Evolutionary conservation across 139 green algal species (phyloP), one percentile per base, ranked within the genome.

Genomic region (Eudorina sp.): DNA sequence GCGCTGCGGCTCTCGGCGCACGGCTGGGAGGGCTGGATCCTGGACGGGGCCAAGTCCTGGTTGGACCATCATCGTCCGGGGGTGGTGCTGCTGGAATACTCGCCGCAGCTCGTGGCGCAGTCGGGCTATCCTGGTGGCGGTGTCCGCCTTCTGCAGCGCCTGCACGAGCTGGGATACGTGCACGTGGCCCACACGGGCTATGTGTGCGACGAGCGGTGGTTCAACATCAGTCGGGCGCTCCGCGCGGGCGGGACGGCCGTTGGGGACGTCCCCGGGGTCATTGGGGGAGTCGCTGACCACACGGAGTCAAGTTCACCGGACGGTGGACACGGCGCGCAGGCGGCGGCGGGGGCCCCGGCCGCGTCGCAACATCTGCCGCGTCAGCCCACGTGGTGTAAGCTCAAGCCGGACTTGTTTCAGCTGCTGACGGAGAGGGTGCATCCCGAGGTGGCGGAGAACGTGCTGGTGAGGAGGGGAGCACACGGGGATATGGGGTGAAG

Each of bases 331-430:
- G 34, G 62, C 41, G n/a, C 21, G 62, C 34, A 16, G 66, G 4
- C 1, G 2, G 43, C 6, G 69, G 36, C 27, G 53, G 11, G 4
- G 51, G 38, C 4, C 45, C 8, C 51, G 45, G 21, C 16, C 18
- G 45, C 21, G 48, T 8, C 41, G 53, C 84, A 79, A 53, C 53
- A 46, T 46, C 68, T 64, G 7, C 80, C 96, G 45, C 90, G 88
- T 60, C 94, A 95, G 87, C 95, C 96, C 29, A 97, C 94, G 0
- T 98, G 96, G 96, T 98, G 96, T 90, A 95, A 92, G 60, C 88
- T 98, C 41, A 88, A 83, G 58, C 91, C 90, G 4, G 92, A 95
- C n/a, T 75, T 95, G 45, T 96, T 95, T 36, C 53, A 87, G 7
- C 27, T 92, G 31, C 83, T 97, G 53, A 85, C 94, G 58, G 83